These are phyloP conservation scores for Ceratocystis diversiconidia DNA, from an alignment of 2,329 filamentous ascomycete genomes.

Conservation along the genomic window DNA sequence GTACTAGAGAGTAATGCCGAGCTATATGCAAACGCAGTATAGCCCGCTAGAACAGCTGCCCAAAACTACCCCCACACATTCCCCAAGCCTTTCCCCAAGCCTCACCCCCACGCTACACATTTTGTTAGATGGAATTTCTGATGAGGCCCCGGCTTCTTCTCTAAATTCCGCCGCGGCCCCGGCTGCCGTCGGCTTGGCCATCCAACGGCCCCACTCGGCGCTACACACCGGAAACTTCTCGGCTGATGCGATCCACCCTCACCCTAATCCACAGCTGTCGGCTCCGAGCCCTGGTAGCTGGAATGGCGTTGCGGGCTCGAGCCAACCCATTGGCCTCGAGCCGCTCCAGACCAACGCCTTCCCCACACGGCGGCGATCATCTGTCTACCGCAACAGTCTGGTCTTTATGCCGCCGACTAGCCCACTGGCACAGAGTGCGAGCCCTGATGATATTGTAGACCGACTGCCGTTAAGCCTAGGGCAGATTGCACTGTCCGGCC, in stretches of 20 bases:
- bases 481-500: constrained; percentile 23
- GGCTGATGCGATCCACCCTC: constrained; percentile 27
- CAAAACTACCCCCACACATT: not conserved
- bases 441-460: constrained; percentile 50
- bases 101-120: not conserved
- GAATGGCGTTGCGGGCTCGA: not conserved
- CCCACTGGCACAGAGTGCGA: constrained; percentile 77
- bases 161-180: not conserved
- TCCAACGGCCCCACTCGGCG: constrained; percentile 70
- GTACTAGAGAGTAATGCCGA: not conserved
- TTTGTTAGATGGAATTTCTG: not conserved
- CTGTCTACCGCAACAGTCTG: constrained; percentile 28
- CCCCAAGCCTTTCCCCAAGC: not conserved
- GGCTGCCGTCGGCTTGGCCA: constrained; percentile 32
- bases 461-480: not conserved
- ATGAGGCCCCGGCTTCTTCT: not conserved
- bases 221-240: constrained; percentile 54
- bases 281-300: not conserved
- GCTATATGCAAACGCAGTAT: not conserved
- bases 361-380: not conserved
- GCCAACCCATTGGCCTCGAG: not conserved
- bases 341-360: not conserved
- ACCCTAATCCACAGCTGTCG: not conserved
- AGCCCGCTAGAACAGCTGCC: not conserved
- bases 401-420: constrained; percentile 80